Evolutionary conservation across 805 yeast genomes (phyloP).

Genomic region (Scheffersomyces stipitis): DNA sequence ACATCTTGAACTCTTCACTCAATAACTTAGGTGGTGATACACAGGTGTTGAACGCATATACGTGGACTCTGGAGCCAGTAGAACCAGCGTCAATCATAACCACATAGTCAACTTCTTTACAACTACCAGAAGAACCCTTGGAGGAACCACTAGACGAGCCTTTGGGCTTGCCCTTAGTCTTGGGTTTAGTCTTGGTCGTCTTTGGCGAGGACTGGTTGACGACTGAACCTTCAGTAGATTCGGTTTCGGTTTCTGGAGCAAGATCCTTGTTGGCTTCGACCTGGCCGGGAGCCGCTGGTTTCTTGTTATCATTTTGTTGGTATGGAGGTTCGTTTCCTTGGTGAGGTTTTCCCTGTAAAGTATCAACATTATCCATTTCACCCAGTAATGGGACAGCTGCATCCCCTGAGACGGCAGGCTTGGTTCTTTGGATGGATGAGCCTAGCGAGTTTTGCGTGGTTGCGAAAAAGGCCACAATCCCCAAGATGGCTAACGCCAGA

Average conservation of each 20-base stretch:
- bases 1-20: slow-evolving; percentile 81
- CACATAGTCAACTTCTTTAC: slow-evolving; percentile 61
- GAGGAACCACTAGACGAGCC: neutral
- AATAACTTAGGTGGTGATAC: slow-evolving; percentile 77
- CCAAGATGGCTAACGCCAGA: slow-evolving; percentile 50
- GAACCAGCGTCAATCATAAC: slow-evolving; percentile 98
- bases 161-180: neutral
- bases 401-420: slow-evolving; percentile 24
- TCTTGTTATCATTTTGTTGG: slow-evolving; percentile 16
- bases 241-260: slow-evolving; percentile 9
- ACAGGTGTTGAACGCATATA: slow-evolving; percentile 88
- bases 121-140: too few relatives aligned
- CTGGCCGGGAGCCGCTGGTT: slow-evolving; percentile 12
- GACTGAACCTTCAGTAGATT: slow-evolving; percentile 1
- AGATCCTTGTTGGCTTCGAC: slow-evolving; percentile 23
- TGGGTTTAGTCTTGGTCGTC: neutral
- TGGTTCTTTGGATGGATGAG: slow-evolving; percentile 30
- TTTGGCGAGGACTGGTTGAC: neutral
- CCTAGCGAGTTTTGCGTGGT: slow-evolving; percentile 41
- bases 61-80: slow-evolving; percentile 93
- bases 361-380: slow-evolving; percentile 15
- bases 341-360: slow-evolving; percentile 35
- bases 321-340: slow-evolving; percentile 38
- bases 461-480: slow-evolving; percentile 50
- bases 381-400: slow-evolving; percentile 18